Evolutionary conservation across 2,329 filamentous ascomycete genomes (phyloP).

Genomic region (Aspergillus ochraceus): DNA sequence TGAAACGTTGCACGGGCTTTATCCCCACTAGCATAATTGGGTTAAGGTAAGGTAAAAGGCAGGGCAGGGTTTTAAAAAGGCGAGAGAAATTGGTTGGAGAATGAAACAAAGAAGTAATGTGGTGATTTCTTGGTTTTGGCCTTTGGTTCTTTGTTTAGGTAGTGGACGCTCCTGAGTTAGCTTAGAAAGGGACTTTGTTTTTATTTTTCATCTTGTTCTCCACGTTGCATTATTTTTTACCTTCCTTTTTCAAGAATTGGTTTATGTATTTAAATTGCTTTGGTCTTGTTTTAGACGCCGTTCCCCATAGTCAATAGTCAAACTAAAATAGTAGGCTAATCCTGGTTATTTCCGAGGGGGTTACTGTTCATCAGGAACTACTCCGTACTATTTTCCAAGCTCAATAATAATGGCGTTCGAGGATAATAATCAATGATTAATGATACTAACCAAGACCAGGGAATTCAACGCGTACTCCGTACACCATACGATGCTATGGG

Average conservation of each 20-base stretch:
- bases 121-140: not conserved
- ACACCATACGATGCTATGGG: too few relatives aligned
- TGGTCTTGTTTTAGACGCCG: too few relatives aligned
- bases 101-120: too few relatives aligned
- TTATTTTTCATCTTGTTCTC: not conserved
- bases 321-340: not conserved
- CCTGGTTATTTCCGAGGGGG: not conserved
- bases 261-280: not conserved
- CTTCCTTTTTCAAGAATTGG: not conserved
- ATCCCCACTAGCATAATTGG: slow-evolving; percentile 38
- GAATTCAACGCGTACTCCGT: too few relatives aligned
- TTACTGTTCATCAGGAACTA: not conserved
- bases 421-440: too few relatives aligned
- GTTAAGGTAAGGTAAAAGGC: slow-evolving; percentile 26
- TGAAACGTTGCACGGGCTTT: slow-evolving; percentile 40
- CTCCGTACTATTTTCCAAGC: not conserved
- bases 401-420: not conserved
- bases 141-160: too few relatives aligned
- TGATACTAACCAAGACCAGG: too few relatives aligned
- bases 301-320: not conserved
- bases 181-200: not conserved
- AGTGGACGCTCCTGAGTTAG: too few relatives aligned
- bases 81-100: not conserved
- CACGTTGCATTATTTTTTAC: not conserved
- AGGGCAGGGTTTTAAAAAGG: slow-evolving; percentile 8